Evolutionary conservation across 1,284 basidiomycete species (phyloP).

Genomic region (Volvariella surrecta): DNA sequence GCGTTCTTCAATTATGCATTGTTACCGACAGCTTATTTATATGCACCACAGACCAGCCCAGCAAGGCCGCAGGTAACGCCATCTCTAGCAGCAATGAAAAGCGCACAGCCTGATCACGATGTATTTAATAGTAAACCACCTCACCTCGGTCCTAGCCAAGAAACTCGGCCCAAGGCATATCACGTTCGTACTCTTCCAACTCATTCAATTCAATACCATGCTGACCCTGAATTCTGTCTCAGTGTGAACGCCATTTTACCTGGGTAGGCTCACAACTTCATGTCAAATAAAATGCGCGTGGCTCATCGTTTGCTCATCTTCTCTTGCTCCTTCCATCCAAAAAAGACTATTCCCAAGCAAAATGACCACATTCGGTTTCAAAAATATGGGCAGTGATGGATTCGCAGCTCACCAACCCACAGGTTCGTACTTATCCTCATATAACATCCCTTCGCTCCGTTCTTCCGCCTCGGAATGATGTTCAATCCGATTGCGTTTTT

Average conservation of each 20-base stretch:
- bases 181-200: conserved; percentile 40
- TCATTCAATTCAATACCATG: not conserved
- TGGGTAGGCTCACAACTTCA: conserved; percentile 35
- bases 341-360: conserved; percentile 73
- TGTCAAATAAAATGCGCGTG: conserved; percentile 1
- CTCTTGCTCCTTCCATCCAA: conserved; percentile 4
- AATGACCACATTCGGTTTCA: conserved; percentile 79
- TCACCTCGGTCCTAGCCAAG: conserved; percentile 67
- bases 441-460: too few relatives aligned
- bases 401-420: conserved; percentile 51
- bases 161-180: conserved; percentile 56
- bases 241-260: conserved; percentile 84
- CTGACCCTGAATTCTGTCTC: not conserved
- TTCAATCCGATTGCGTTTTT: conserved; percentile 2
- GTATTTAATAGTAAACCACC: conserved; percentile 57
- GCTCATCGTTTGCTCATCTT: not conserved
- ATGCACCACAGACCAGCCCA: conserved; percentile 62
- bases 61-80: conserved; percentile 68
- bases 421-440: conserved; percentile 28
- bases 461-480: conserved; percentile 1
- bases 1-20: conserved; percentile 20
- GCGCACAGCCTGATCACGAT: not conserved
- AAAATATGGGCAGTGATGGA: conserved; percentile 43
- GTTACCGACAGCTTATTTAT: conserved; percentile 4
- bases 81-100: too few relatives aligned